Conservation (phyloP, 495 filamentous ascomycete genomes). For the Aspergillus cristatus region DNA sequence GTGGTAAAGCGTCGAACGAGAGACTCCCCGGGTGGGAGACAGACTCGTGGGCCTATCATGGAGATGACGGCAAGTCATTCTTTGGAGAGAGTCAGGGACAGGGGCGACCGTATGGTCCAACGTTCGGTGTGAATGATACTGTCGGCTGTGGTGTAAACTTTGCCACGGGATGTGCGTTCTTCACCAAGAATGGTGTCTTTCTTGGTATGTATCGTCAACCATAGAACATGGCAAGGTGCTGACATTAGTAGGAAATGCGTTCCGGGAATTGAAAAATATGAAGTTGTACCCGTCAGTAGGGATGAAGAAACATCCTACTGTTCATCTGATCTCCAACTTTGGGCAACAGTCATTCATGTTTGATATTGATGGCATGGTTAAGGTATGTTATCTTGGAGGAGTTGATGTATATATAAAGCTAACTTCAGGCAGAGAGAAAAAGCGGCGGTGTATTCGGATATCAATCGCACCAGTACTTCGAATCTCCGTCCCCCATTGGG, state of each 20-base stretch:
- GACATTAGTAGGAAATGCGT: slow-evolving; percentile 78
- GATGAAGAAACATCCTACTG: slow-evolving; percentile 76
- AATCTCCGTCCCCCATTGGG: slow-evolving; percentile 56
- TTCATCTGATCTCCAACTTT: slow-evolving; percentile 84
- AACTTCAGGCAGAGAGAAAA: slow-evolving; percentile 49
- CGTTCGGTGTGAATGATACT: slow-evolving; percentile 65
- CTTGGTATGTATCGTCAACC: slow-evolving; percentile 70
- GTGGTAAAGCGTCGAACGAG: slow-evolving; percentile 62
- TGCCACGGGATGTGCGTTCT: slow-evolving; percentile 75
- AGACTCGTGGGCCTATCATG: slow-evolving; percentile 95
- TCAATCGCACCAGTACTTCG: slow-evolving; percentile 40
- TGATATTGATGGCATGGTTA: slow-evolving; percentile 84
- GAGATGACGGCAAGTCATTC: slow-evolving; percentile 89
- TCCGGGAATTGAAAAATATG: slow-evolving; percentile 62
- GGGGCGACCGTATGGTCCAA: slow-evolving; percentile 68
- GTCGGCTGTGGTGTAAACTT: slow-evolving; percentile 95
- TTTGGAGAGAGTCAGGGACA: slow-evolving; percentile 53
- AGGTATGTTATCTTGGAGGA: slow-evolving; percentile 35
- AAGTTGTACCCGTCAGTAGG: slow-evolving; percentile 79
- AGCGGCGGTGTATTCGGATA: slow-evolving; percentile 45
- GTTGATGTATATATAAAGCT: background rate
- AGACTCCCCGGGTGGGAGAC: slow-evolving; percentile 90
- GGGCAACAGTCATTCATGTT: slow-evolving; percentile 83
- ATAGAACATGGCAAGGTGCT: no score
- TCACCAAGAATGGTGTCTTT: slow-evolving; percentile 83